Evolutionary conservation across 1,284 basidiomycete genomes (phyloP).

Genomic region (Ceratobasidium sp.): DNA sequence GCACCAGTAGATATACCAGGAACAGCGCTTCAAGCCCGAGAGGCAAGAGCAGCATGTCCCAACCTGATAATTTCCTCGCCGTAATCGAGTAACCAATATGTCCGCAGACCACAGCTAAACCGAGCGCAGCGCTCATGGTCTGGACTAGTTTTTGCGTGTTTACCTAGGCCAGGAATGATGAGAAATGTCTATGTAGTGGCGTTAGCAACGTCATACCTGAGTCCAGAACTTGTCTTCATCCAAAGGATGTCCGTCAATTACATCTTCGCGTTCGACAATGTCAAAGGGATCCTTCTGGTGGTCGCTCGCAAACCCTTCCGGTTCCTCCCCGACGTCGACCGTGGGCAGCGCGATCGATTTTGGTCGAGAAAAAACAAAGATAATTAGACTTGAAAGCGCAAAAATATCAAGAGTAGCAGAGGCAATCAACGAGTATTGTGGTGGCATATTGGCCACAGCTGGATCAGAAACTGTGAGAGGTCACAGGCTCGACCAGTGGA

Average conservation of each 20-base stretch:
- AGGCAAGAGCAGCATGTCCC: constrained; percentile 19
- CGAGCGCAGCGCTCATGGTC: neutral
- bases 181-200: too few species aligned
- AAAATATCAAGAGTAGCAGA: constrained; percentile 59
- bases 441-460: constrained; percentile 44
- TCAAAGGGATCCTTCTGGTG: constrained; percentile 72
- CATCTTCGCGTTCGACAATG: constrained; percentile 71
- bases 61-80: neutral
- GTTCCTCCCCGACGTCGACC: constrained; percentile 51
- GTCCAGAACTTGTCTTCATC: constrained; percentile 75
- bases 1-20: constrained; percentile 28
- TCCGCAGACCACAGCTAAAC: constrained; percentile 14
- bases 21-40: constrained; percentile 6
- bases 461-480: neutral
- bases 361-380: constrained; percentile 56
- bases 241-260: constrained; percentile 76
- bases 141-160: constrained; percentile 41
- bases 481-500: neutral
- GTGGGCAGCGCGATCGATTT: constrained; percentile 63
- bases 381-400: constrained; percentile 57
- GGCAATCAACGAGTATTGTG: constrained; percentile 65
- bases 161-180: constrained; percentile 1
- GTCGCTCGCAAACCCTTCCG: constrained; percentile 46
- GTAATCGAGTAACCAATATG: constrained; percentile 24
- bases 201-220: constrained; percentile 54